Conservation (phyloP, 2,329 filamentous ascomycete species). For the Mariannaea sp. region DNA sequence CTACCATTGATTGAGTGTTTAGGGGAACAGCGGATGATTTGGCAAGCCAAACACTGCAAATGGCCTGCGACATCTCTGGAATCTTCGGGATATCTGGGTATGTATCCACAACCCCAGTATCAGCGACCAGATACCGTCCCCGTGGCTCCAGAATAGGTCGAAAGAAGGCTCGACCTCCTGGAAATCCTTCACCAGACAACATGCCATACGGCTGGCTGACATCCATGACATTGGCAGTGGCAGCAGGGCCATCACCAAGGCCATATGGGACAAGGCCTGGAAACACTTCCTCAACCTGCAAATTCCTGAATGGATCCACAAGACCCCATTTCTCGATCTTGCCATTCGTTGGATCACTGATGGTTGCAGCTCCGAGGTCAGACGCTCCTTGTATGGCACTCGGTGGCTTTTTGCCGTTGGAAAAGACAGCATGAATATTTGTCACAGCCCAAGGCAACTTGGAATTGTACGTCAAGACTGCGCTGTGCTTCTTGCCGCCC, state of each 20-base stretch:
- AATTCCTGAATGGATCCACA: constrained; percentile 73
- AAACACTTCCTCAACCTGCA: constrained; percentile 78
- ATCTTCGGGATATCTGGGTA: constrained; percentile 78
- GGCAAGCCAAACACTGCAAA: constrained; percentile 86
- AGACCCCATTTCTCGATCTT: constrained; percentile 84
- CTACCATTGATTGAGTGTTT: constrained; percentile 76
- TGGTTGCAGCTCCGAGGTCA: constrained; percentile 76
- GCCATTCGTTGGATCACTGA: constrained; percentile 77
- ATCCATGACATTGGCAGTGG: constrained; percentile 85
- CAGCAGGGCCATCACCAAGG: constrained; percentile 76
- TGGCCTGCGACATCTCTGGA: constrained; percentile 69
- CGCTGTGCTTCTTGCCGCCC: constrained; percentile 68
- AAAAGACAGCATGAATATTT: constrained; percentile 77
- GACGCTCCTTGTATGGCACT: constrained; percentile 83
- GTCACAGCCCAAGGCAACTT: constrained; percentile 80
- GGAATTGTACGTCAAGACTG: constrained; percentile 84
- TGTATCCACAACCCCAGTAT: constrained; percentile 63
- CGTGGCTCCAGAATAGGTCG: constrained; percentile 74
- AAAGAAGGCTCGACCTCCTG: constrained; percentile 80
- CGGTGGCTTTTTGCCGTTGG: constrained; percentile 73
- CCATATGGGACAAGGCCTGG: constrained; percentile 78
- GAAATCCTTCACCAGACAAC: constrained; percentile 83
- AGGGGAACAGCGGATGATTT: constrained; percentile 76
- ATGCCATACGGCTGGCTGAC: constrained; percentile 85
- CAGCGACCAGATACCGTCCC: constrained; percentile 72